Evolutionary conservation across 1,284 basidiomycete species (phyloP).

Genomic region (Tetrapyrgos nigripes): DNA sequence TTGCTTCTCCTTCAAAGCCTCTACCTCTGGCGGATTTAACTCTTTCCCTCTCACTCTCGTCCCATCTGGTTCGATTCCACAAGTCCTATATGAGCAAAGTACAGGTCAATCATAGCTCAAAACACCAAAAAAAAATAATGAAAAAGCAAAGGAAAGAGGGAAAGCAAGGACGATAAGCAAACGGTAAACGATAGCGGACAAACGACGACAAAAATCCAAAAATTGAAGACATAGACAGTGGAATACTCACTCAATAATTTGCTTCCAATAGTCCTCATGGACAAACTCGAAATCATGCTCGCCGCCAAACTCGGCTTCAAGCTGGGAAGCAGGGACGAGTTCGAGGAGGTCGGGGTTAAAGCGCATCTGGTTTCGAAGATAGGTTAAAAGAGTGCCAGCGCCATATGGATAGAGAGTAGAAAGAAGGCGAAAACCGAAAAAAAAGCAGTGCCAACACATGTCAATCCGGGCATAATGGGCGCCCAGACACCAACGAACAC

Average conservation of each 20-base stretch:
- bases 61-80: conserved; percentile 67
- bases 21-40: background rate
- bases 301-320: conserved; percentile 87
- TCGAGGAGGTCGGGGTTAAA: conserved; percentile 87
- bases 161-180: background rate
- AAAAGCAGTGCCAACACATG: no score
- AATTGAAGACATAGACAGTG: background rate
- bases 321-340: conserved; percentile 76
- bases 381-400: no score
- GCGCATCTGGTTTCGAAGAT: no score
- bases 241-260: conserved; percentile 66
- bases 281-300: conserved; percentile 82
- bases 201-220: background rate
- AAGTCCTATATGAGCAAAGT: conserved; percentile 60
- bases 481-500: no score
- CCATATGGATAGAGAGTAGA: no score
- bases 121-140: background rate
- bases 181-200: background rate
- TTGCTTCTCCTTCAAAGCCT: background rate
- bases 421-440: no score
- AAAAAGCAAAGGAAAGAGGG: background rate
- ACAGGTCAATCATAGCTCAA: no score
- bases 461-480: no score
- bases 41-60: conserved; percentile 44
- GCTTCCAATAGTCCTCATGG: conserved; percentile 79